A percentile compares a stretch with the other conserved stretches of the same genome.
These are phyloP conservation scores for Cyclospora cayetanensis DNA, from an alignment of 169 alveolate species.

Conservation along the genomic window DNA sequence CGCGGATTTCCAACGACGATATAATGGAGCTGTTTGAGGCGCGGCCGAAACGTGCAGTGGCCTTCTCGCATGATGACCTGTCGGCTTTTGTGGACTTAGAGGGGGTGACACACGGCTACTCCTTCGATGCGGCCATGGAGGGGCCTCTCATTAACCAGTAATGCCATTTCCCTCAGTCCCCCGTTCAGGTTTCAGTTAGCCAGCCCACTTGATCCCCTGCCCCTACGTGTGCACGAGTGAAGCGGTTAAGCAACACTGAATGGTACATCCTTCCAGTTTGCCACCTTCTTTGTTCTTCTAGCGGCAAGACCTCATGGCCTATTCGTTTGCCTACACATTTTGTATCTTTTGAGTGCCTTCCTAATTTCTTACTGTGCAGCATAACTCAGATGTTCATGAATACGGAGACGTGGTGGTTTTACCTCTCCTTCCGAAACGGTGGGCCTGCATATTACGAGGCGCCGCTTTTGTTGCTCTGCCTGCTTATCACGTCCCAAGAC, in stretches of 20 bases:
- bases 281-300: too few species aligned
- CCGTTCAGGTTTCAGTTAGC: too few species aligned
- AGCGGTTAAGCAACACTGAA: not conserved
- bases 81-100: slow-evolving; percentile 82
- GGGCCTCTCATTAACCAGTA: slow-evolving; percentile 84
- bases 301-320: too few species aligned
- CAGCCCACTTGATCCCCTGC: slow-evolving; percentile 72
- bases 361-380: slow-evolving; percentile 29
- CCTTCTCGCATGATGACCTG: slow-evolving; percentile 86
- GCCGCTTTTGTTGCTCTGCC: too few species aligned
- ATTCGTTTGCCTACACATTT: too few species aligned
- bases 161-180: not conserved
- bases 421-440: slow-evolving; percentile 69
- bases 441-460: too few species aligned
- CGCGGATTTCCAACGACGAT: not conserved
- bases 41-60: slow-evolving; percentile 71
- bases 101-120: slow-evolving; percentile 89
- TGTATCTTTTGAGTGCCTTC: too few species aligned
- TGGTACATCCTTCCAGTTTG: not conserved
- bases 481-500: too few species aligned
- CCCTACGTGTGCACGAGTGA: not conserved
- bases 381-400: slow-evolving; percentile 70
- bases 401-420: slow-evolving; percentile 68
- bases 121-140: slow-evolving; percentile 90
- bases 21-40: not conserved